A percentile compares a stretch with the other conserved stretches of the same genome.
phyloP scores from a whole-genome alignment of 495 filamentous ascomycete genomes.

The Penicillium fimorum region DNA sequence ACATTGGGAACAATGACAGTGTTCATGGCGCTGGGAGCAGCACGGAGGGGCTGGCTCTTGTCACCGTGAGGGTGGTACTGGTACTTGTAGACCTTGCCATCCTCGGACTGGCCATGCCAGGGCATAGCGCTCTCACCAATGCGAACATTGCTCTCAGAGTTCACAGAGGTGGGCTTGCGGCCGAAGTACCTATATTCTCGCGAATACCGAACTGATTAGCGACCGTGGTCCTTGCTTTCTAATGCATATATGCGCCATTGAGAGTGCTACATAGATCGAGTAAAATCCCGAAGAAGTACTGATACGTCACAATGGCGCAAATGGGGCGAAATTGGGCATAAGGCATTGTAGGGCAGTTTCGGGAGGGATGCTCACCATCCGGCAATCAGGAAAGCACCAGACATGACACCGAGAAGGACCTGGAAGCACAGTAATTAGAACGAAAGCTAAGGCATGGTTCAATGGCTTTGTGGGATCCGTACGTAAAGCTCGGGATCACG shows the following conservation, averaged over 20 bases:
- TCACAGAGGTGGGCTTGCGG: conserved; percentile 79
- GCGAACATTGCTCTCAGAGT: conserved; percentile 74
- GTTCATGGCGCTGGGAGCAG: conserved; percentile 93
- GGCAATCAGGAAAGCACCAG: conserved; percentile 77
- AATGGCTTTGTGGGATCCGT: conserved; percentile 31
- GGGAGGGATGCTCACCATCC: conserved; percentile 59
- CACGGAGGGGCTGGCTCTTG: conserved; percentile 67
- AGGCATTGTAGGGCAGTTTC: conserved; percentile 35
- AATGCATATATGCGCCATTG: background rate
- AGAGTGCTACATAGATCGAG: background rate
- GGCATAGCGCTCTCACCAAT: conserved; percentile 77
- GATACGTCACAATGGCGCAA: conserved; percentile 17
- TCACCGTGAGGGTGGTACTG: conserved; percentile 92
- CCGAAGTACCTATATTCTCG: conserved; percentile 53
- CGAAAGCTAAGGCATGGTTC: conserved; percentile 6
- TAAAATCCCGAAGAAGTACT: background rate
- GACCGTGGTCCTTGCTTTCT: conserved; percentile 4
- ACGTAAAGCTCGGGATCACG: conserved; percentile 82
- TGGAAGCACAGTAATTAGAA: conserved; percentile 37
- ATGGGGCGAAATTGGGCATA: conserved; percentile 10
- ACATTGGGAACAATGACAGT: conserved; percentile 90
- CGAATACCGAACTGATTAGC: conserved; percentile 16
- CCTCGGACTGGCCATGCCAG: conserved; percentile 69
- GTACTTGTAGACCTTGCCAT: conserved; percentile 69
- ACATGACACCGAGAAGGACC: conserved; percentile 92